These are phyloP conservation scores for Lactuca sativa DNA, from an alignment of 129 eudicot genomes.

Conservation along the genomic window DNA sequence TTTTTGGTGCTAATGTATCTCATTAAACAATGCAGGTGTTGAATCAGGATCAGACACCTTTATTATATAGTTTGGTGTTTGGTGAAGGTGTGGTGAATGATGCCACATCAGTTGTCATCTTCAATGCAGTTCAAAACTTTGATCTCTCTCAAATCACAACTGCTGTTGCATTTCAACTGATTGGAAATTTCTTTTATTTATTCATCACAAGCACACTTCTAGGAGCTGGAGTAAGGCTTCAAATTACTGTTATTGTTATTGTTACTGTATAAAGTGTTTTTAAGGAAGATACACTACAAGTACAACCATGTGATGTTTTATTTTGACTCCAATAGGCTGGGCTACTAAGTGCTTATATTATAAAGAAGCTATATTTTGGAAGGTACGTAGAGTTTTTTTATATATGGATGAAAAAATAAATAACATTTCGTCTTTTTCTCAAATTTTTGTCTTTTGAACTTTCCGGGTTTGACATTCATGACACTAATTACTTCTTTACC, in stretches of 20 bases:
- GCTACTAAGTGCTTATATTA: constrained; percentile 66
- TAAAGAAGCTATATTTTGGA: constrained; percentile 69
- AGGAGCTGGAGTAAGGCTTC: constrained; percentile 61
- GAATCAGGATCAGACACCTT: constrained; percentile 75
- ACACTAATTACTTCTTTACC: constrained; percentile 9
- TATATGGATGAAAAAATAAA: background rate
- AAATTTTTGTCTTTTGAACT: background rate
- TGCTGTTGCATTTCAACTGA: constrained; percentile 49
- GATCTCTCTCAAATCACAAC: constrained; percentile 53
- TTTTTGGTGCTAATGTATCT: constrained; percentile 22
- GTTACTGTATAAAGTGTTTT: background rate
- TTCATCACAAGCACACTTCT: constrained; percentile 71
- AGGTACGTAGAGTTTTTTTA: constrained; percentile 40
- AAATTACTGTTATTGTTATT: background rate
- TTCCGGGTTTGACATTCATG: background rate
- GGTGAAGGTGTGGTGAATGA: constrained; percentile 95
- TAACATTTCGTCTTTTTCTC: background rate
- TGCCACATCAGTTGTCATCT: constrained; percentile 91
- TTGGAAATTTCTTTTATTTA: constrained; percentile 66
- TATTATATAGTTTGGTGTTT: constrained; percentile 76
- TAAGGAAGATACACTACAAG: background rate
- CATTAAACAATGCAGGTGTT: constrained; percentile 50
- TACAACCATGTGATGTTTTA: constrained; percentile 18
- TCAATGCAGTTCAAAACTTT: constrained; percentile 74
- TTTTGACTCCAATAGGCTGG: constrained; percentile 53